These are phyloP conservation scores for Juglanconis sp. DNA, from an alignment of 2,329 filamentous ascomycete genomes.

Conservation along the genomic window DNA sequence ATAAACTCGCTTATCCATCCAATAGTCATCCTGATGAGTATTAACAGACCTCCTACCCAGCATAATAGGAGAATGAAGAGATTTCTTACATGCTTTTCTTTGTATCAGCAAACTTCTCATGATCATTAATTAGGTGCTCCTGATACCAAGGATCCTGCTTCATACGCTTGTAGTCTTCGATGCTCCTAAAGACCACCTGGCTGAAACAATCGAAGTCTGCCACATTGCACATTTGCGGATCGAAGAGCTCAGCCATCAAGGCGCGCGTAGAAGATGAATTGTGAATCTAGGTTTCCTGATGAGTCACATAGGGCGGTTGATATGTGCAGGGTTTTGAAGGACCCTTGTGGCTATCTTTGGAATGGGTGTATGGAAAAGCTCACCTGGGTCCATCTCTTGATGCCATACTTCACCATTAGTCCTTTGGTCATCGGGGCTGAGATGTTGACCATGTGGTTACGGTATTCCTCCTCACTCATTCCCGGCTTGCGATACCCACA, in stretches of 20 bases:
- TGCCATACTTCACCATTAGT: slow-evolving; percentile 47
- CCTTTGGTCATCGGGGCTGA: slow-evolving; percentile 43
- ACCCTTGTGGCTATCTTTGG: no score
- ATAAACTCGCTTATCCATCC: slow-evolving; percentile 43
- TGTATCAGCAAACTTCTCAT: slow-evolving; percentile 49
- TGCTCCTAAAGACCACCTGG: slow-evolving; percentile 41
- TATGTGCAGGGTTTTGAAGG: no score
- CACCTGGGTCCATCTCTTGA: slow-evolving; percentile 44
- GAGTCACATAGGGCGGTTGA: no score
- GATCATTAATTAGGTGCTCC: slow-evolving; percentile 39
- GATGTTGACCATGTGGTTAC: slow-evolving; percentile 43
- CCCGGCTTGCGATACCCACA: slow-evolving; percentile 44
- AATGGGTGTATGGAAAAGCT: background rate
- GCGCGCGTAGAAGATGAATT: slow-evolving; percentile 33
- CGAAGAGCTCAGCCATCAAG: slow-evolving; percentile 39
- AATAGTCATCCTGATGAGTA: slow-evolving; percentile 40
- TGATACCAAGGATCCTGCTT: slow-evolving; percentile 48
- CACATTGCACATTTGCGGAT: slow-evolving; percentile 44
- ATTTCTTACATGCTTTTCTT: slow-evolving; percentile 32
- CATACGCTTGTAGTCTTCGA: slow-evolving; percentile 46
- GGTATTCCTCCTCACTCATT: slow-evolving; percentile 47
- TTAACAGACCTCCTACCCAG: background rate
- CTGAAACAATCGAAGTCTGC: slow-evolving; percentile 49
- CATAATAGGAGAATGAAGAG: no score
- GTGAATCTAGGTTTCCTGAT: slow-evolving; percentile 34